Evolutionary conservation across 768 basidiomycete genomes (phyloP), one percentile per base, ranked within the genome.

Genomic region (Obba rivulosa): DNA sequence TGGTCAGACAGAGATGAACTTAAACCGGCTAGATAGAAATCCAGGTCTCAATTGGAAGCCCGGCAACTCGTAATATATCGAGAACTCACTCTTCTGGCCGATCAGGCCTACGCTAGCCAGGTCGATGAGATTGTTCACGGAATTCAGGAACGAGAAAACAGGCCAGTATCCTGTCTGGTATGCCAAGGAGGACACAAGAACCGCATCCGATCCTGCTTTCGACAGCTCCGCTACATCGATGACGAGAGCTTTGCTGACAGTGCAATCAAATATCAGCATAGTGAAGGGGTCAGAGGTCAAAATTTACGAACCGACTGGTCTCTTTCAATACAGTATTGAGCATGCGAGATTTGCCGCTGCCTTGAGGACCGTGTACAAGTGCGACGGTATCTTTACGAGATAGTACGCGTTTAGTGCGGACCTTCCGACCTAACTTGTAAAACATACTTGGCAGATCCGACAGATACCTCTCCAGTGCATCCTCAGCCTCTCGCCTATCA

Each of bases 101-200:
- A 96, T 96, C n/a, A 98, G 60, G 1, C 94, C 94, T 37, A 93
- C 79, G 50, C 84, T 85, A 1, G 91, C 92, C n/a, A 98, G 75
- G 62, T 98, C 95, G 52, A 97, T 80, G 48, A 98, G 67, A 53
- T 79, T 85, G 57, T 79, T 87, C 61, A 91, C 66, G 0, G 87
- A 91, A 57, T 85, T 83, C 42, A 91, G 69, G 68, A 92, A 87
- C 4, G 84, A 84, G 67, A 96, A 94, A 5, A 91, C 76, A 4
- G 93, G 94, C 75, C 83, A 86, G 61, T 91, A 92, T 31, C 95
- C 93, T 0, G 87, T 91, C 58, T 96, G 89, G 5, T 66, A 68
- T 1, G 94, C 92, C 8, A 98, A 70, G 4, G 72, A 71, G 20
- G 71, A 71, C 2, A 94, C 71, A 10, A 92, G 72, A n/a, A 73